Base-by-base conservation (phyloP, 1,284 basidiomycete species). In the Trametes polyzona region DNA sequence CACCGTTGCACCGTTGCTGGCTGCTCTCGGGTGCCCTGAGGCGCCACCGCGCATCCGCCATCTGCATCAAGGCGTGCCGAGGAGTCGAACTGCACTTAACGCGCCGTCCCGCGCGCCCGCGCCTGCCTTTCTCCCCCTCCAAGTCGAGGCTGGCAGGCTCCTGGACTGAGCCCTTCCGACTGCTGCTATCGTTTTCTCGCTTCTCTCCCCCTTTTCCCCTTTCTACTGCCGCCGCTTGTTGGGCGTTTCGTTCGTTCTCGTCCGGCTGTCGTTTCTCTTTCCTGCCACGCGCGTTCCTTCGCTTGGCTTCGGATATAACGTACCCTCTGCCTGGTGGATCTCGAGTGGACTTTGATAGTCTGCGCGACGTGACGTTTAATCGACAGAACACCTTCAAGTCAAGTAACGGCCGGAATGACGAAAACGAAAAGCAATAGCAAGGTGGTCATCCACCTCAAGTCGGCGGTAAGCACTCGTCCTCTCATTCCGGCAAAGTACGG, bases 261-360 rank as follows among this genome's bases (percentile, higher is more conserved):
- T 32, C 39, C 36, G 21, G 19, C 16, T 26, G 21, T 23, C 19
- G 40, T 32, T 29, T 51, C 33, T 51, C 42, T 39, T 39, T 52
- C 17, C 48, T 47, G 5, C 23, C n/a, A 17, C 37, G 32, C 19
- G 26, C 48, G 26, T 51, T 35, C 51, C 30, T 54, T 50, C 52
- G 23, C 44, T 54, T 30, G n/a, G 30, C 30, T 35, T 46, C 17
- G 33, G 12, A 41, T 27, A 27, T 47, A 9, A 7, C n/a, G n/a
- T 21, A 48, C 44, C 48, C 26, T n/a, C 24, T 43, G 50, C 27
- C 52, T 49, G 30, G 32, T 36, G 47, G 27, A 40, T 44, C 24
- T 53, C 17, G 17, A 21, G 26, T 53, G 61, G 61, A 46, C 61
- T 63, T 63, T 63, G 61, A 63, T 36, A 63, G 61, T 58, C 56